Evolutionary conservation across 768 basidiomycete genomes (phyloP), one percentile per base, ranked within the genome.

Genomic region (Plicaturopsis crispa): DNA sequence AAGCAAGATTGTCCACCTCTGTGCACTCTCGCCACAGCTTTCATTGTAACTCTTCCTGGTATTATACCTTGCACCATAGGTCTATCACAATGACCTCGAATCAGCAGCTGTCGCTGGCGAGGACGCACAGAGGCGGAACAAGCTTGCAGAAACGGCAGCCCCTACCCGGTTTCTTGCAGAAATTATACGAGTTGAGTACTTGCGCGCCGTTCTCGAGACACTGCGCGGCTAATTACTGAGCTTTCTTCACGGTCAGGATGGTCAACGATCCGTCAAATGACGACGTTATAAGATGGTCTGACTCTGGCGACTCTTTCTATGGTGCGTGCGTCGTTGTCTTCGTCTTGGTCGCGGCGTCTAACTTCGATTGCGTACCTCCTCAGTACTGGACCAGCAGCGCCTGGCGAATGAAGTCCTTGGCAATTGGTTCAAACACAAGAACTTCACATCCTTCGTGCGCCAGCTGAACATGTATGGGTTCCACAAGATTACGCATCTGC

Each of bases 391-490:
- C 59, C 85, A 88, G 50, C 90, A 94, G 56, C 80, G 80, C 20
- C 88, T 98, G 55, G 85, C 89, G 2, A 77, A 78, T 26, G 85
- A 94, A 59, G 77, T 96, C 22, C 76, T 98, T 5, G 89, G 89
- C 3, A 75, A 80, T 31, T 98, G 85, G 80, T 99, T 97, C 78
- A 99, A 99, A 58, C 96, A 98, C 63, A 80, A 84, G 44, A 96
- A 94, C 57, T 98, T 96, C 61, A 75, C 78, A 41, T 86, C 84
- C 23, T 96, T 96, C 50, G 90, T 93, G 13, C 74, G 90, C 11
- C 90, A 96, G 55, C 71, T 93, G 48, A 96, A 93, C 70, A 92
- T 92, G 86, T 96, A 93, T 59, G 88, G 88, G 39, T 91, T 92
- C 58, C 86, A 88, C 72, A 86, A 86, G 66, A 89, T 97, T 33